Evolutionary conservation across 1,284 basidiomycete genomes (phyloP), one percentile per base, ranked within the genome.

Genomic region (Fomitopsis palustris): DNA sequence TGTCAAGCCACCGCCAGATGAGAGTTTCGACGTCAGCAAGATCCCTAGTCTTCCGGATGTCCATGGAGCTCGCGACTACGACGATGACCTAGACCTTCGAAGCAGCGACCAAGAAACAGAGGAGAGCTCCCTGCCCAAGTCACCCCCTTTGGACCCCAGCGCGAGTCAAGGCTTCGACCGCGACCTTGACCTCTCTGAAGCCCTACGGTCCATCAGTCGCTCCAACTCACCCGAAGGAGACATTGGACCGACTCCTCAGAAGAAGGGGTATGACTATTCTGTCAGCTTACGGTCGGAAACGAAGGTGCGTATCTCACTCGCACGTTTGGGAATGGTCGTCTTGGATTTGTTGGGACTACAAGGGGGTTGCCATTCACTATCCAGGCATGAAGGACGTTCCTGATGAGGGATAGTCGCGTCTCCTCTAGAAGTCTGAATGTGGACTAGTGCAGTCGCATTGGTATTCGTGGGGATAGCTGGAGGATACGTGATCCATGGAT

Each of bases 201-300:
- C 85, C 1, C 71, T 88, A 16, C 77, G 82, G 57, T 80, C 86
- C 0, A 69, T 88, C 56, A 88, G 84, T 69, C 78, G 81, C 25
- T 72, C 79, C 10, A 78, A 78, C 47, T 86, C 85, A 4, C 80
- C 81, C 7, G 75, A 74, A 55, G 71, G 74, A 2, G 68, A 73
- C 5, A 75, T 78, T 31, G 70, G 59, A 1, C 55, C 64, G 19
- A 68, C 73, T 6, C 74, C 70, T 21, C 74, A 74, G 69, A 86
- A 83, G 71, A 75, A 72, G 35, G 35, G 35, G 19, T 83, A 83
- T 51, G 87, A 88, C 59, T 86, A 83, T 63, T 84, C 86, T 10
- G 69, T 84, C 54, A 86, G 84, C 64, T 71, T 89, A 42, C 82
- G 81, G 42, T 82, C 87, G 5, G 87, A 90, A 64, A 76, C 81